phyloP scores from a whole-genome alignment of 306 rosid genomes.

The Rosa persica region DNA sequence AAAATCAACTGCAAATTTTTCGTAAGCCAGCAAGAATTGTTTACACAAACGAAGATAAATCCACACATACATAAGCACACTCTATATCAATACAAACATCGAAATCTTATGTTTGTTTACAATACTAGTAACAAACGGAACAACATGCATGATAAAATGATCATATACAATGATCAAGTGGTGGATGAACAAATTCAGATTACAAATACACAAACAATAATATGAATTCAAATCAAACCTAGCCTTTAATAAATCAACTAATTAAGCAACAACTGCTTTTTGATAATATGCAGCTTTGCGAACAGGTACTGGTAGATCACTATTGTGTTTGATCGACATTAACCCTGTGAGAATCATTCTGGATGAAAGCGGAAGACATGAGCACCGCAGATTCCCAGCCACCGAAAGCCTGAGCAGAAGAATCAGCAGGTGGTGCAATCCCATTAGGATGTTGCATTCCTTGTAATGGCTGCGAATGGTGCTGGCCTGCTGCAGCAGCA shows the following conservation, averaged over 20 bases:
- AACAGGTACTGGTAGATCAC: background rate
- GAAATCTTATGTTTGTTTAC: conserved; percentile 2
- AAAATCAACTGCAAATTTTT: background rate
- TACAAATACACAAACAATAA: conserved; percentile 4
- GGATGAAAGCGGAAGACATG: conserved; percentile 39
- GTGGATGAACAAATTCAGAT: background rate
- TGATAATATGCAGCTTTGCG: background rate
- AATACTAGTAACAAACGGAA: background rate
- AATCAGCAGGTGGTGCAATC: background rate
- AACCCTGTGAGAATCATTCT: conserved; percentile 28
- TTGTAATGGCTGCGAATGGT: conserved; percentile 15
- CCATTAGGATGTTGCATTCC: conserved; percentile 23
- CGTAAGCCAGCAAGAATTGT: background rate
- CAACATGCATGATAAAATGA: background rate
- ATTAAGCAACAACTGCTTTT: background rate
- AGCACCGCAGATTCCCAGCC: conserved; percentile 46
- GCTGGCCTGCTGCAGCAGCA: conserved; percentile 22
- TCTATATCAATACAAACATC: background rate
- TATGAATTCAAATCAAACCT: conserved; percentile 2
- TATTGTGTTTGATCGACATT: conserved; percentile 1
- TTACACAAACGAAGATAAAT: background rate
- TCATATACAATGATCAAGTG: background rate
- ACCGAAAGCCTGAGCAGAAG: background rate
- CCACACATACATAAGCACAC: conserved; percentile 5
- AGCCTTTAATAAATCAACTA: background rate